These are phyloP conservation scores for Dactylellina drechsleri DNA, from an alignment of 2,329 filamentous ascomycete species.

Conservation along the genomic window DNA sequence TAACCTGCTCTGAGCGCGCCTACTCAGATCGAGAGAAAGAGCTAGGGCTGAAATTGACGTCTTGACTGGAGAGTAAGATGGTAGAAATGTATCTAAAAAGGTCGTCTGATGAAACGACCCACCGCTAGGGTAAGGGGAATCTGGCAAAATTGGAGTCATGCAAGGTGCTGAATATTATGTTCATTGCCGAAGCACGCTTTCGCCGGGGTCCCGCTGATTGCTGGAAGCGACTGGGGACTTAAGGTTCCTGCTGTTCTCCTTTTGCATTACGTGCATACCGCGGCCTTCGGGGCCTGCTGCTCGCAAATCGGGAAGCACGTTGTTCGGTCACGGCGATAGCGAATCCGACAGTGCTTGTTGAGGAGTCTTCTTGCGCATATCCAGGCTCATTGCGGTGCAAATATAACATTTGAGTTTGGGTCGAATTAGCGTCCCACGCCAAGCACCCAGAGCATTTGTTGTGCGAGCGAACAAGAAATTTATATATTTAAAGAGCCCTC, in stretches of 20 bases:
- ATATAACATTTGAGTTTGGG: not conserved
- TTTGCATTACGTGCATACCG: not conserved
- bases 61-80: not conserved
- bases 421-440: not conserved
- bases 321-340: conserved; percentile 47
- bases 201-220: not conserved
- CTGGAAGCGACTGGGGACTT: not conserved
- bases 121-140: conserved; percentile 14
- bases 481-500: conserved; percentile 29
- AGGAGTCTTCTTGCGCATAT: not conserved
- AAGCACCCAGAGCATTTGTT: conserved; percentile 16
- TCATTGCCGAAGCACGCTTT: conserved; percentile 7
- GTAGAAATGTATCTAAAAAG: too few relatives aligned
- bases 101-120: conserved; percentile 50
- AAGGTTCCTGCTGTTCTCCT: too few relatives aligned
- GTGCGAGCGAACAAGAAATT: conserved; percentile 20
- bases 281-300: conserved; percentile 6
- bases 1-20: conserved; percentile 9
- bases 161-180: not conserved
- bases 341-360: conserved; percentile 28
- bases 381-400: too few relatives aligned
- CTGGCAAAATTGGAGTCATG: conserved; percentile 17
- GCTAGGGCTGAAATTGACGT: conserved; percentile 37
- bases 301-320: conserved; percentile 28
- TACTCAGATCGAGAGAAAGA: not conserved